phyloP scores from a whole-genome alignment of 2,329 filamentous ascomycete genomes.

The Aspergillus sp. region DNA sequence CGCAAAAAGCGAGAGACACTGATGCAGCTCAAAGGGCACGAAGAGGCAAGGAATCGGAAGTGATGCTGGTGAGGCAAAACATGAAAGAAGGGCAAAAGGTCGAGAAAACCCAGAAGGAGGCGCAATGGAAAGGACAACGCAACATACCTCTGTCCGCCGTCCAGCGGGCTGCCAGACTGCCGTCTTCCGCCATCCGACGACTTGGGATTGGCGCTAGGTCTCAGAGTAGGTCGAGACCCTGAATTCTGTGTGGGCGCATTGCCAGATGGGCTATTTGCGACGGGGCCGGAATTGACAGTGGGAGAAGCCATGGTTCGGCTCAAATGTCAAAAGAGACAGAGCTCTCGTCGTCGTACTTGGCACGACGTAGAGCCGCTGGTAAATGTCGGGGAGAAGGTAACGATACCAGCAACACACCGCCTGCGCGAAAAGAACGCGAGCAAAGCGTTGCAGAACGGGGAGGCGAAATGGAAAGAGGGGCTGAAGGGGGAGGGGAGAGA shows the following conservation, averaged over 20 bases:
- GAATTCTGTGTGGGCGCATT: slow-evolving; percentile 43
- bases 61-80: slow-evolving; percentile 13
- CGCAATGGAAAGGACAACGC: slow-evolving; percentile 18
- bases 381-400: slow-evolving; percentile 30
- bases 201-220: slow-evolving; percentile 56
- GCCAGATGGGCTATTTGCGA: slow-evolving; percentile 43
- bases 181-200: slow-evolving; percentile 58
- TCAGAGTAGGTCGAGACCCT: slow-evolving; percentile 51
- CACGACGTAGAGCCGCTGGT: slow-evolving; percentile 40
- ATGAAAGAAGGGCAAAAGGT: slow-evolving; percentile 17
- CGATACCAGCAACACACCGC: slow-evolving; percentile 45
- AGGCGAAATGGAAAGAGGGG: slow-evolving; percentile 19
- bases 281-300: slow-evolving; percentile 42
- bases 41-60: slow-evolving; percentile 6
- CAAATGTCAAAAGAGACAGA: slow-evolving; percentile 33
- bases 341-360: slow-evolving; percentile 41
- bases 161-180: slow-evolving; percentile 60
- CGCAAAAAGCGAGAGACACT: background rate
- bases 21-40: background rate
- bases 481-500: slow-evolving; percentile 12
- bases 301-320: slow-evolving; percentile 49
- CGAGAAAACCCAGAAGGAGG: slow-evolving; percentile 10
- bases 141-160: slow-evolving; percentile 60
- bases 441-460: slow-evolving; percentile 15
- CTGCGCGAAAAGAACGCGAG: slow-evolving; percentile 35